Evolutionary conservation across 306 rosid species (phyloP).

Genomic region (Cicer yamashitae): DNA sequence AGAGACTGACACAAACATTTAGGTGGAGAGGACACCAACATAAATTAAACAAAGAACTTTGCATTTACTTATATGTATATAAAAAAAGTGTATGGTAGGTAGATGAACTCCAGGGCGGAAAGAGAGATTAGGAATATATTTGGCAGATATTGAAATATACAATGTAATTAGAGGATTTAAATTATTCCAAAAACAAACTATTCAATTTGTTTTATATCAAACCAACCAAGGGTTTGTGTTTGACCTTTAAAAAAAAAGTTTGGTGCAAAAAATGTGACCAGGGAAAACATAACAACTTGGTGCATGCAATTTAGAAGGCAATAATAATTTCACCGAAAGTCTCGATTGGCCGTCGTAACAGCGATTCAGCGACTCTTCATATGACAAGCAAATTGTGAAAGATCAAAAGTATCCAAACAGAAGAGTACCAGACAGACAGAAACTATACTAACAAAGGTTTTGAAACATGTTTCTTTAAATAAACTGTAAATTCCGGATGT

Average conservation of each 20-base stretch:
- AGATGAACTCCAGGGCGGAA: not conserved
- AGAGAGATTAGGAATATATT: conserved; percentile 19
- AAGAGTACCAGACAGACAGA: conserved; percentile 8
- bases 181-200: not conserved
- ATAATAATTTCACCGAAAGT: not conserved
- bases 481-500: conserved; percentile 44
- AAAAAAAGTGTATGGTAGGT: not conserved
- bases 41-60: conserved; percentile 2
- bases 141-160: conserved; percentile 22
- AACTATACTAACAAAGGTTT: conserved; percentile 31
- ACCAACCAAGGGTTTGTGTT: conserved; percentile 28
- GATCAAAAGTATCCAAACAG: conserved; percentile 16
- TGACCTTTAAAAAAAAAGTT: not conserved
- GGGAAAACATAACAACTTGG: not conserved
- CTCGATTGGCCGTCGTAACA: not conserved
- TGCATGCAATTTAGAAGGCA: not conserved
- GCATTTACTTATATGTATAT: not conserved
- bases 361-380: not conserved
- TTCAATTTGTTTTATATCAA: not conserved
- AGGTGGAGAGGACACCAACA: not conserved
- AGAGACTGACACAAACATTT: too few relatives aligned
- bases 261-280: conserved; percentile 6
- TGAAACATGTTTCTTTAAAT: conserved; percentile 46
- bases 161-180: not conserved
- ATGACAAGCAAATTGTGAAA: conserved; percentile 14